A percentile compares a stretch with the other conserved stretches of the same genome.
These are phyloP conservation scores for Talaromyces verruculosus DNA, from an alignment of 2,329 filamentous ascomycete species.

Conservation along the genomic window DNA sequence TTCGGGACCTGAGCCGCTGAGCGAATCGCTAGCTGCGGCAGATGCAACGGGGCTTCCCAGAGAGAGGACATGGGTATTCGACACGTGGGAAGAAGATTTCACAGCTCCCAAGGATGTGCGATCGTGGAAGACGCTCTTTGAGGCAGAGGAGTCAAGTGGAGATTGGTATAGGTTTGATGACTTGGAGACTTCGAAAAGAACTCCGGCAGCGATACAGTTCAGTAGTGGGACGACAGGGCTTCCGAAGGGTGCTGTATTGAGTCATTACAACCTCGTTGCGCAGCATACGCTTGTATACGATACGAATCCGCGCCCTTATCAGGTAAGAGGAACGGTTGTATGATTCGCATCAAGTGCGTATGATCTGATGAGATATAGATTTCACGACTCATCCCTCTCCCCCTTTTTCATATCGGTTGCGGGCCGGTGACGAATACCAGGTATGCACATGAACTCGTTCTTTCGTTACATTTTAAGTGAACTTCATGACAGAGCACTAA, in stretches of 20 bases:
- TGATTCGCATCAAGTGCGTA: neutral
- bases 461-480: too few species aligned
- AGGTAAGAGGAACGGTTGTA: neutral
- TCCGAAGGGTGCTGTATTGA: neutral
- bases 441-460: neutral
- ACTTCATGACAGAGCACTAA: neutral
- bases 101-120: neutral
- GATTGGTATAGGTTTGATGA: slow-evolving; percentile 2
- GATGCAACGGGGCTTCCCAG: neutral
- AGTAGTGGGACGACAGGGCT: slow-evolving; percentile 1
- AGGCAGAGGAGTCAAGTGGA: neutral
- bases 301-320: neutral
- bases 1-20: slow-evolving; percentile 47
- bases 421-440: neutral
- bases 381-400: neutral
- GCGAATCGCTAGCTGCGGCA: slow-evolving; percentile 41
- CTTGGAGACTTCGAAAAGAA: neutral
- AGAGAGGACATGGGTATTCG: neutral
- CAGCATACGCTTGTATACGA: neutral
- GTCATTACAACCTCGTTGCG: slow-evolving; percentile 3
- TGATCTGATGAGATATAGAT: neutral
- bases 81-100: neutral
- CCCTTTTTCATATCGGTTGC: neutral
- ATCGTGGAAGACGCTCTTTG: slow-evolving; percentile 1
- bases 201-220: neutral